Conservation (phyloP, 805 yeast species). For the Lachancea sp. region DNA sequence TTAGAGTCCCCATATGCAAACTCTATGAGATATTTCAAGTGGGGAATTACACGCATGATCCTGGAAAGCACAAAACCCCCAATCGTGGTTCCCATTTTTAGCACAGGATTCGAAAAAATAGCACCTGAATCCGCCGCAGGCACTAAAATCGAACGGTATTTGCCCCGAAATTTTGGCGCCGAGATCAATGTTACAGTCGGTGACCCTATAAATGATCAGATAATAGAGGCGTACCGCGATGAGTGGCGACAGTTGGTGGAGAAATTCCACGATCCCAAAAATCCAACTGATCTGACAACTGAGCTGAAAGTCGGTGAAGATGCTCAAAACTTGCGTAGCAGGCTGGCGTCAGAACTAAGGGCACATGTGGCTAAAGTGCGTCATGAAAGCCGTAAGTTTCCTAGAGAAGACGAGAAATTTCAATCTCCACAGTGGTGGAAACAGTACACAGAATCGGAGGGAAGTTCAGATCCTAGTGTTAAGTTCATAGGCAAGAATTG, state of each 20-base stretch:
- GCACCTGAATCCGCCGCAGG: constrained; percentile 68
- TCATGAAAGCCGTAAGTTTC: constrained; percentile 36
- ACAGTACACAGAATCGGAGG: constrained; percentile 55
- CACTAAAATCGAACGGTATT: constrained; percentile 46
- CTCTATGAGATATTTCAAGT: constrained; percentile 89
- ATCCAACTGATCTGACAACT: constrained; percentile 52
- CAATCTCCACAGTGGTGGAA: constrained; percentile 71
- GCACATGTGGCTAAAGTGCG: constrained; percentile 49
- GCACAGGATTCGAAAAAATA: constrained; percentile 79
- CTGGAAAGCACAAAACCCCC: constrained; percentile 82
- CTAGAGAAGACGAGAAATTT: constrained; percentile 64
- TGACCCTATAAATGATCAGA: constrained; percentile 53
- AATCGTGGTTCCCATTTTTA: constrained; percentile 76
- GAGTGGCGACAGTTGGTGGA: constrained; percentile 64
- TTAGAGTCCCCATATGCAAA: constrained; percentile 68
- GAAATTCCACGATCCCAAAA: constrained; percentile 43
- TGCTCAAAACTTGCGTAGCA: constrained; percentile 61
- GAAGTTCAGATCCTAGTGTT: constrained; percentile 60
- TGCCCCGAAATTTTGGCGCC: constrained; percentile 61
- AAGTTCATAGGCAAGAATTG: constrained; percentile 73
- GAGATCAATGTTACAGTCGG: constrained; percentile 69
- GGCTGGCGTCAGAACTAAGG: constrained; percentile 64
- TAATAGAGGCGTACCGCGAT: constrained; percentile 53
- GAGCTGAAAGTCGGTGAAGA: constrained; percentile 57
- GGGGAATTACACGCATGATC: constrained; percentile 87